phyloP scores from a whole-genome alignment of 306 rosid genomes.

The Cucumis cinereus region DNA sequence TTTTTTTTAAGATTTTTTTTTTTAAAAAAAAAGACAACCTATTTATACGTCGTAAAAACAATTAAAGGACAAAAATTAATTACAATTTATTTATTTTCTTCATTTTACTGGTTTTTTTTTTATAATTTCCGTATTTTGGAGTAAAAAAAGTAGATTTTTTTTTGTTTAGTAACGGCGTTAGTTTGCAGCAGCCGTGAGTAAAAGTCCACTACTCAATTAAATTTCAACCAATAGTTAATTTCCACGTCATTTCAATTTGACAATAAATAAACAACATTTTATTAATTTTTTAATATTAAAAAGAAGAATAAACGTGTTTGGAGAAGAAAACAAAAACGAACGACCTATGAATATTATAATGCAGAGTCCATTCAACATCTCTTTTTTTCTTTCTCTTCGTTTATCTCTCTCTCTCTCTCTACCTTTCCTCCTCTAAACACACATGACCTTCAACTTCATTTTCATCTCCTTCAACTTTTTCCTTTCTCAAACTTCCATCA shows the following conservation, averaged over 20 bases:
- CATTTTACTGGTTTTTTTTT: too few relatives aligned
- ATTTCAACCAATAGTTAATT: neutral
- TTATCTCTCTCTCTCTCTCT: neutral
- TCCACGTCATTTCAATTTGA: neutral
- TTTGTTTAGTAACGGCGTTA: too few relatives aligned
- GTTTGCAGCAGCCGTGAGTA: neutral
- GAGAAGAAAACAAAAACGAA: neutral
- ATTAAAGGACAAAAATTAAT: too few relatives aligned
- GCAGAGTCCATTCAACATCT: neutral
- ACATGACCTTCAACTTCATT: neutral
- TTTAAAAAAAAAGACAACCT: too few relatives aligned
- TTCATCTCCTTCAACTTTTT: neutral
- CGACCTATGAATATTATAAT: neutral
- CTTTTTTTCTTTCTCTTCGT: neutral
- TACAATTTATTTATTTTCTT: too few relatives aligned
- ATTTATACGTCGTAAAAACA: too few relatives aligned
- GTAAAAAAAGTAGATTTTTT: too few relatives aligned
- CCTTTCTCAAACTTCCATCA: neutral
- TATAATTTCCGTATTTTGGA: too few relatives aligned
- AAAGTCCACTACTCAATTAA: neutral
- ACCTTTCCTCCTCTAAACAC: neutral
- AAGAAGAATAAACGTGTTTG: neutral
- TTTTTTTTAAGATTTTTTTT: too few relatives aligned
- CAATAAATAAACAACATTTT: neutral
- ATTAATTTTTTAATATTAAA: too few relatives aligned